phyloP scores from a whole-genome alignment of 2,329 filamentous ascomycete genomes.

The Graphiopsis chlorocephala region DNA sequence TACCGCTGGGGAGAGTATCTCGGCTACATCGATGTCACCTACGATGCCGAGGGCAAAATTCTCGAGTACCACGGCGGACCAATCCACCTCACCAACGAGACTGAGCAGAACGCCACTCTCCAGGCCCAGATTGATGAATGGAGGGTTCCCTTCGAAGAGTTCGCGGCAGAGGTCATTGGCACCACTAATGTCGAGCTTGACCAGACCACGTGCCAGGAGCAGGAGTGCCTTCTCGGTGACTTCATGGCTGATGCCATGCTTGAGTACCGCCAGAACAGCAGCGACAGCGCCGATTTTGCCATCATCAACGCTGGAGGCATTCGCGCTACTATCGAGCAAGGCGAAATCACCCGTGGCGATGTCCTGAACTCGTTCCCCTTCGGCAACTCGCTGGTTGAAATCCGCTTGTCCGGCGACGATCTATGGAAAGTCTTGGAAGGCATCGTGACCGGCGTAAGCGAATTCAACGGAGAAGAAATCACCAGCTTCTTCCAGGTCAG shows the following conservation, averaged over 20 bases:
- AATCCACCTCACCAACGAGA: constrained; percentile 62
- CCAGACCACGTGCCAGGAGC: constrained; percentile 56
- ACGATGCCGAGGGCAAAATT: constrained; percentile 59
- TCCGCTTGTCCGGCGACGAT: constrained; percentile 52
- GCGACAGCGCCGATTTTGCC: constrained; percentile 52
- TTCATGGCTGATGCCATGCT: constrained; percentile 56
- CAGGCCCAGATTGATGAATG: constrained; percentile 59
- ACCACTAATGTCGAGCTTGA: constrained; percentile 55
- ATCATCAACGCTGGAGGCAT: constrained; percentile 64
- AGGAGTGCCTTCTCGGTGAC: constrained; percentile 53
- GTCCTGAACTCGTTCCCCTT: constrained; percentile 66
- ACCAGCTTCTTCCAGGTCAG: constrained; percentile 63
- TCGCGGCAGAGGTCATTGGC: constrained; percentile 58
- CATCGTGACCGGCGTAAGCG: constrained; percentile 54
- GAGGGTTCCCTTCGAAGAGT: constrained; percentile 61
- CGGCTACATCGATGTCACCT: constrained; percentile 65
- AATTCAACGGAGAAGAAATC: constrained; percentile 52
- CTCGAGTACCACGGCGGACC: constrained; percentile 63
- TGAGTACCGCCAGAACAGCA: constrained; percentile 55
- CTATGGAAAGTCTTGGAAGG: constrained; percentile 61
- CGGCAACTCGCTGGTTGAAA: constrained; percentile 61
- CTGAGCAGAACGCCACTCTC: constrained; percentile 54
- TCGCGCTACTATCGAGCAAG: constrained; percentile 60
- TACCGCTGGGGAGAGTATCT: constrained; percentile 69
- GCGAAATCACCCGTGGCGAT: constrained; percentile 61